Percentiles rank a stretch among this genome's conserved stretches.
Evolutionary conservation across 495 filamentous ascomycete genomes (phyloP).

Genomic region (Tuber calosporum): DNA sequence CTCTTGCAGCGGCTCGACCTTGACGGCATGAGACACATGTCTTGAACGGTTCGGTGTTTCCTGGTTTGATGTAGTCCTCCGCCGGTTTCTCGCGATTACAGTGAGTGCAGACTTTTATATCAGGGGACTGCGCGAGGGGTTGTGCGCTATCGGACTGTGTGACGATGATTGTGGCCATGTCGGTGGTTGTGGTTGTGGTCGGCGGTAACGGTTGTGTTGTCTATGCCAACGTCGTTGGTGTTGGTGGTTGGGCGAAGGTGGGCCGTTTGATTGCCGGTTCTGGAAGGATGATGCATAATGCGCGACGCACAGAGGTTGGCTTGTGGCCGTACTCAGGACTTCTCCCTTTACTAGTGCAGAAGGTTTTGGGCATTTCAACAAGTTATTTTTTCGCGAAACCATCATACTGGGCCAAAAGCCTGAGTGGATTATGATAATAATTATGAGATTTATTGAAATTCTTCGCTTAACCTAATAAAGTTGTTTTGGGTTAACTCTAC

Average conservation of each 20-base stretch:
- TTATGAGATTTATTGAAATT: too few relatives aligned
- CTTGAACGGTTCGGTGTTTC: neutral
- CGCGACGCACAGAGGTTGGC: neutral
- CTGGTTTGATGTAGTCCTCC: neutral
- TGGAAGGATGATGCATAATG: neutral
- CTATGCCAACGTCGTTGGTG: neutral
- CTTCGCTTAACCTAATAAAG: neutral
- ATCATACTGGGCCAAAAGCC: neutral
- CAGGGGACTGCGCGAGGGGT: neutral
- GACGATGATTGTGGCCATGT: neutral
- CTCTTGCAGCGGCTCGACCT: neutral
- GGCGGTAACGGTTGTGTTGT: neutral
- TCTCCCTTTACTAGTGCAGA: neutral
- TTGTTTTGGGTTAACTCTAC: neutral
- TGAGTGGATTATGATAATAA: too few relatives aligned
- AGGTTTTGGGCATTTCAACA: neutral
- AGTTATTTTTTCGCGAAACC: neutral
- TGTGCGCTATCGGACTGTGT: neutral
- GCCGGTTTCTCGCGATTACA: neutral
- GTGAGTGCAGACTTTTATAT: neutral
- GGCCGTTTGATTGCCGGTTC: neutral
- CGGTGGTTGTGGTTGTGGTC: neutral
- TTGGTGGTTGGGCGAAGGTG: neutral
- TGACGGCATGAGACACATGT: neutral
- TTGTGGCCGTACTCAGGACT: neutral